Percentiles rank a stretch among this genome's conserved stretches.
Conservation (phyloP, 768 basidiomycete genomes). For the Chalciporus sphaerocephalus region DNA sequence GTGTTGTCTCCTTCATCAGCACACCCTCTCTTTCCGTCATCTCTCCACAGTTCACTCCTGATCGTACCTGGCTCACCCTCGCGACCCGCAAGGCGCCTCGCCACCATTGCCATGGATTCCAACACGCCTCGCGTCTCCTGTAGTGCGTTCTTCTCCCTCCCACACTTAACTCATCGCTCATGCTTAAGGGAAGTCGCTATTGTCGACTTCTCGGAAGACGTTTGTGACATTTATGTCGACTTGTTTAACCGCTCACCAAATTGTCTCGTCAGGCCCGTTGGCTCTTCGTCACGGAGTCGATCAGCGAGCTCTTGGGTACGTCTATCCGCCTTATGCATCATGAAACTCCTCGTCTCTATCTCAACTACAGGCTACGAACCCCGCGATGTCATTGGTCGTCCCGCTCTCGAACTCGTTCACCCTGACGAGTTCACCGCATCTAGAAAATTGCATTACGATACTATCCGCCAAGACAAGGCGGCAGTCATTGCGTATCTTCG, state of each 20-base stretch:
- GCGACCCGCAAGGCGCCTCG: neutral
- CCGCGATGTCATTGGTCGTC: conserved; percentile 60
- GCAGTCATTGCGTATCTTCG: conserved; percentile 76
- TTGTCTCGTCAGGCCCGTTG: conserved; percentile 49
- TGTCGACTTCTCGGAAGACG: conserved; percentile 75
- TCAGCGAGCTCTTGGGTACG: conserved; percentile 59
- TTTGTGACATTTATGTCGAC: conserved; percentile 25
- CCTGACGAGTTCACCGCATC: conserved; percentile 71
- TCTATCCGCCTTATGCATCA: neutral
- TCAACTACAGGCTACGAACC: conserved; percentile 63
- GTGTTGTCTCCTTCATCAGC: neutral
- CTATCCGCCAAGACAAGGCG: conserved; percentile 74
- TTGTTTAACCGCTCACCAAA: conserved; percentile 1
- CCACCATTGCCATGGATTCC: conserved; percentile 34
- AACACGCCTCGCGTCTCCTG: conserved; percentile 67
- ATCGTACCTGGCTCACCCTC: neutral
- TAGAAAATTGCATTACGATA: conserved; percentile 70
- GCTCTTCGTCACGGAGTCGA: conserved; percentile 64
- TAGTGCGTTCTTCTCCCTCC: conserved; percentile 46
- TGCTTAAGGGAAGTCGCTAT: conserved; percentile 54
- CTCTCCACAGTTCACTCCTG: neutral
- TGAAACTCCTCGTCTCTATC: neutral
- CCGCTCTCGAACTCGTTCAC: conserved; percentile 74
- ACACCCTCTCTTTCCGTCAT: neutral
- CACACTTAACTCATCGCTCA: conserved; percentile 8